Percentiles rank a stretch among this genome's conserved stretches.
Evolutionary conservation across 2,329 filamentous ascomycete species (phyloP).

Genomic region (Thelonectria discophora): DNA sequence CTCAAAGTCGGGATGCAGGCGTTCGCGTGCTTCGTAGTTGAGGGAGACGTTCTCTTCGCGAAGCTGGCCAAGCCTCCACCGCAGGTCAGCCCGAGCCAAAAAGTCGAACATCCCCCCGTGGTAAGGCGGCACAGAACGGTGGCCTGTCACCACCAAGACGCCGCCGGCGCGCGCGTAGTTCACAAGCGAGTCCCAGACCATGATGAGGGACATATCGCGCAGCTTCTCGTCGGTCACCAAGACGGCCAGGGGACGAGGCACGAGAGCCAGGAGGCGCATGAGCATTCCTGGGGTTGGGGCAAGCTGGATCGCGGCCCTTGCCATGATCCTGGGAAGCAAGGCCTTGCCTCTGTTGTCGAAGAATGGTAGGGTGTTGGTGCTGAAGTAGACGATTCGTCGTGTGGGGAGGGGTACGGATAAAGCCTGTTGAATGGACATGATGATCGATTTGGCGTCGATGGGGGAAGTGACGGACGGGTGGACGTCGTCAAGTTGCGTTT

Average conservation of each 20-base stretch:
- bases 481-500: too few relatives aligned
- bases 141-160: slow-evolving; percentile 31
- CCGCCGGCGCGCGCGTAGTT: slow-evolving; percentile 28
- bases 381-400: too few relatives aligned
- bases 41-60: slow-evolving; percentile 32
- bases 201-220: slow-evolving; percentile 2
- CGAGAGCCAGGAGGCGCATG: too few relatives aligned
- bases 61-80: slow-evolving; percentile 33
- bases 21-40: slow-evolving; percentile 29
- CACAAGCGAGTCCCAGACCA: slow-evolving; percentile 29
- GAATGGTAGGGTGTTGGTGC: too few relatives aligned
- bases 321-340: not conserved
- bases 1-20: slow-evolving; percentile 5
- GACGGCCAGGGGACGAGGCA: slow-evolving; percentile 19
- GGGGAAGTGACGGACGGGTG: too few relatives aligned
- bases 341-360: slow-evolving; percentile 3
- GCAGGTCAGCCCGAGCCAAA: slow-evolving; percentile 37
- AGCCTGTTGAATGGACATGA: too few relatives aligned
- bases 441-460: too few relatives aligned
- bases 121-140: too few relatives aligned
- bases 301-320: slow-evolving; percentile 6
- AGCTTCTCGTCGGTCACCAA: slow-evolving; percentile 30
- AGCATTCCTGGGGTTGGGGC: too few relatives aligned
- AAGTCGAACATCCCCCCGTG: too few relatives aligned
- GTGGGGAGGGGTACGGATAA: too few relatives aligned